These are phyloP conservation scores for Metschnikowia rubicola DNA, from an alignment of 805 yeast genomes.

Conservation along the genomic window DNA sequence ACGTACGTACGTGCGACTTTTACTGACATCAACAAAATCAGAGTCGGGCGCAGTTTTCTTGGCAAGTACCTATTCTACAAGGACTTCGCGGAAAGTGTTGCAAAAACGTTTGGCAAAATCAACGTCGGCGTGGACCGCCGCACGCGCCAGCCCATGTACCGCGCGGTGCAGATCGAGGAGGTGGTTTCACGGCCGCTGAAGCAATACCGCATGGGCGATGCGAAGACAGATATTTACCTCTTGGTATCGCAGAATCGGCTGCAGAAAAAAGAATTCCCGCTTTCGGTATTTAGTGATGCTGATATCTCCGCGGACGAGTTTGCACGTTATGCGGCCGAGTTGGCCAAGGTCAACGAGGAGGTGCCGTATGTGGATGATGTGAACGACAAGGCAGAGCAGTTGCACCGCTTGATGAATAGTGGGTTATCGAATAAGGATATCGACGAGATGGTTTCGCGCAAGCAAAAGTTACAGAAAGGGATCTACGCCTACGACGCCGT, in stretches of 20 bases:
- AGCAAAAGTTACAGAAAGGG: slow-evolving; percentile 49
- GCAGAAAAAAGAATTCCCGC: slow-evolving; percentile 67
- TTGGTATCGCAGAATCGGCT: slow-evolving; percentile 79
- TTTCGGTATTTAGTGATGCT: slow-evolving; percentile 78
- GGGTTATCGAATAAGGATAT: slow-evolving; percentile 71
- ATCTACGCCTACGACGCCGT: slow-evolving; percentile 66
- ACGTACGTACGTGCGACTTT: slow-evolving; percentile 45
- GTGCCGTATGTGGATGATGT: slow-evolving; percentile 65
- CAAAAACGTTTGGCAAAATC: slow-evolving; percentile 77
- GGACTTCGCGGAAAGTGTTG: slow-evolving; percentile 65
- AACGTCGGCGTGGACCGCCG: slow-evolving; percentile 71
- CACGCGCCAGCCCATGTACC: slow-evolving; percentile 62
- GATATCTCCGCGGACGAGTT: slow-evolving; percentile 70
- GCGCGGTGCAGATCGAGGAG: slow-evolving; percentile 79
- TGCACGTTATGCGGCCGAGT: slow-evolving; percentile 59
- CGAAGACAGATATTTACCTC: slow-evolving; percentile 51
- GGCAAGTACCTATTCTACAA: slow-evolving; percentile 78
- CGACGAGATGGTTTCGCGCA: slow-evolving; percentile 71
- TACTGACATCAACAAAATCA: slow-evolving; percentile 65
- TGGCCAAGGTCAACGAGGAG: slow-evolving; percentile 52
- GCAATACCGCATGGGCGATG: slow-evolving; percentile 41
- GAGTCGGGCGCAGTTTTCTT: slow-evolving; percentile 74
- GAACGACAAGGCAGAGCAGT: slow-evolving; percentile 58
- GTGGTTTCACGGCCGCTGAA: slow-evolving; percentile 44
- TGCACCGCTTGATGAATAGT: slow-evolving; percentile 59